Conservation (phyloP, 2,329 filamentous ascomycete species). For the Calonectria pauciramosa region DNA sequence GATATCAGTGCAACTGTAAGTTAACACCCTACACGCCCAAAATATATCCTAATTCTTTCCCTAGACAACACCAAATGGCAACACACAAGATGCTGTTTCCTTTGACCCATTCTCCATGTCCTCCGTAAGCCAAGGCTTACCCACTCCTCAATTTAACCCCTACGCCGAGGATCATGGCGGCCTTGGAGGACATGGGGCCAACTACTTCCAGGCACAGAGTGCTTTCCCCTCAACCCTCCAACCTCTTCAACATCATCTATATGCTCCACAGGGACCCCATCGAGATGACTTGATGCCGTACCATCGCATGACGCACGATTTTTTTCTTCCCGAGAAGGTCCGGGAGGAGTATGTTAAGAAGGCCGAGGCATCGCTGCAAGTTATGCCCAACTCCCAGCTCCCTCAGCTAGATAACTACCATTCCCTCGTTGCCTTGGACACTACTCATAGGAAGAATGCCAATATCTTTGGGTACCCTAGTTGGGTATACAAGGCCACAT, state of each 20-base stretch:
- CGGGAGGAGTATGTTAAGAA: constrained; percentile 93
- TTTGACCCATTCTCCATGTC: constrained; percentile 77
- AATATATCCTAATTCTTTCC: neutral
- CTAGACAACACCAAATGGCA: constrained; percentile 61
- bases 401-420: constrained; percentile 91
- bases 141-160: constrained; percentile 74
- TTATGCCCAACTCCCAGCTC: constrained; percentile 82
- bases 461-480: constrained; percentile 88
- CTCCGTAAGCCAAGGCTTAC: constrained; percentile 65
- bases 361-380: constrained; percentile 85
- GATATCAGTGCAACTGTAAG: constrained; percentile 65
- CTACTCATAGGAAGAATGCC: constrained; percentile 81
- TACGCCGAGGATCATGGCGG: constrained; percentile 80
- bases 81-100: constrained; percentile 58
- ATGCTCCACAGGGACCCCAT: constrained; percentile 88
- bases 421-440: constrained; percentile 90
- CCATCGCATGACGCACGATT: constrained; percentile 88
- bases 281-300: constrained; percentile 86
- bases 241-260: constrained; percentile 91
- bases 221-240: constrained; percentile 68
- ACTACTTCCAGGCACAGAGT: constrained; percentile 76
- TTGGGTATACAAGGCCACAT: constrained; percentile 96
- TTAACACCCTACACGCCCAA: constrained; percentile 1
- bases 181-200: constrained; percentile 68
- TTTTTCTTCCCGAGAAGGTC: constrained; percentile 90